A percentile compares a stretch with the other conserved stretches of the same genome.
phyloP scores from a whole-genome alignment of 257 asterid genomes.

The Gentiana macrophylla region DNA sequence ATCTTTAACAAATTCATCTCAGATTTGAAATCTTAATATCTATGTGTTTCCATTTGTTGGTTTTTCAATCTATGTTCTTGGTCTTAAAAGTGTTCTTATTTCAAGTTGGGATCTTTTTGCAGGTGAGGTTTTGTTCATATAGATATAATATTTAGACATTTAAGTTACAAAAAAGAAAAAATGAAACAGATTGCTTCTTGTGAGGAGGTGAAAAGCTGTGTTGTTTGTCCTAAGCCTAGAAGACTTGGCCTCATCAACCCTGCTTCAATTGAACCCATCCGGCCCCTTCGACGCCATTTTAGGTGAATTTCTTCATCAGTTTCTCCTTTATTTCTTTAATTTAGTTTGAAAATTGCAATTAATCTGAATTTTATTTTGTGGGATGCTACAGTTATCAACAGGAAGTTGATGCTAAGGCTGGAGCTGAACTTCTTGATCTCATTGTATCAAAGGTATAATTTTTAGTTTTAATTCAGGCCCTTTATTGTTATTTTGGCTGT shows the following conservation, averaged over 20 bases:
- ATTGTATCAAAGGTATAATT: constrained; percentile 60
- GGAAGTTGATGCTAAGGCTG: constrained; percentile 79
- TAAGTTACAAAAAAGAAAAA: not conserved
- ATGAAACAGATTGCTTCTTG: not conserved
- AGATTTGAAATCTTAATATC: too few relatives aligned
- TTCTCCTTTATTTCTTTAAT: not conserved
- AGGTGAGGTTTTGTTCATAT: not conserved
- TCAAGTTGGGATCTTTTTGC: too few relatives aligned
- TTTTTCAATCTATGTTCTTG: too few relatives aligned
- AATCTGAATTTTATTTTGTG: not conserved
- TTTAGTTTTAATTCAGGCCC: not conserved
- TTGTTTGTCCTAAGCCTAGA: constrained; percentile 94
- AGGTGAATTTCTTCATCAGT: constrained; percentile 27
- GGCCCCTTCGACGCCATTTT: constrained; percentile 56
- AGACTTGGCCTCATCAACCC: constrained; percentile 51
- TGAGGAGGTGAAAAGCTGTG: constrained; percentile 35
- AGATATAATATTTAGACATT: not conserved
- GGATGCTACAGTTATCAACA: constrained; percentile 48
- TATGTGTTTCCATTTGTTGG: too few relatives aligned
- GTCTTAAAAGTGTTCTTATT: too few relatives aligned
- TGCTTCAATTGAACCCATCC: constrained; percentile 32
- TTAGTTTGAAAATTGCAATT: not conserved
- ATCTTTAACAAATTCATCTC: too few relatives aligned
- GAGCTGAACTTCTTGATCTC: constrained; percentile 72
- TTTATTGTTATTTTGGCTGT: too few relatives aligned